A percentile compares a stretch with the other conserved stretches of the same genome.
These are phyloP conservation scores for Auricularia heimuer DNA, from an alignment of 768 basidiomycete genomes.

Conservation along the genomic window DNA sequence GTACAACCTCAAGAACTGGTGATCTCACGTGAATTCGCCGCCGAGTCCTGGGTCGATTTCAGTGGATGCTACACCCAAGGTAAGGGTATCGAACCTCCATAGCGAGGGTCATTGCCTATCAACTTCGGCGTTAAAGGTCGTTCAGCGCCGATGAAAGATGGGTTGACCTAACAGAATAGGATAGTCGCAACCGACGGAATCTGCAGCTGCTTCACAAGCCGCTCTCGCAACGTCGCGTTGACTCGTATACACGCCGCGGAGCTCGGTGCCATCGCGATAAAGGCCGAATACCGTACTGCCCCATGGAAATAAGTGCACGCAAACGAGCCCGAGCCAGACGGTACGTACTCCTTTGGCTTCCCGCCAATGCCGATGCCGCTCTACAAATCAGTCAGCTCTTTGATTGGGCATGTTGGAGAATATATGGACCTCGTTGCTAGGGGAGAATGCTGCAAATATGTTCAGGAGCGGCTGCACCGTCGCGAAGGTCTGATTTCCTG, in stretches of 20 bases:
- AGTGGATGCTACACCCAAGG: background rate
- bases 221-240: slow-evolving; percentile 56
- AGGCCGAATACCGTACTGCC: slow-evolving; percentile 63
- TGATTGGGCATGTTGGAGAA: no score
- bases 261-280: slow-evolving; percentile 69
- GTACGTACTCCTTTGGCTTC: slow-evolving; percentile 53
- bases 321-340: background rate
- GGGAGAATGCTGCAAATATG: slow-evolving; percentile 72
- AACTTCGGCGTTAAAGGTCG: background rate
- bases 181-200: slow-evolving; percentile 45
- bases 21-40: slow-evolving; percentile 63
- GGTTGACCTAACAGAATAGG: slow-evolving; percentile 59
- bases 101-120: slow-evolving; percentile 68
- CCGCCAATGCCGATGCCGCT: slow-evolving; percentile 65
- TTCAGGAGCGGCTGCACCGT: slow-evolving; percentile 68
- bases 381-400: slow-evolving; percentile 23
- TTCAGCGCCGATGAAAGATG: background rate
- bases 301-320: background rate
- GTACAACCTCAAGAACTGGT: background rate
- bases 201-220: slow-evolving; percentile 46
- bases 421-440: slow-evolving; percentile 52
- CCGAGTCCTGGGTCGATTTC: slow-evolving; percentile 44
- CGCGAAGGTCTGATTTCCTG: slow-evolving; percentile 65
- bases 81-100: slow-evolving; percentile 46
- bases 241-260: slow-evolving; percentile 61